phyloP scores from a whole-genome alignment of 2,329 filamentous ascomycete genomes.

The Rhexocercosporidium sp. region DNA sequence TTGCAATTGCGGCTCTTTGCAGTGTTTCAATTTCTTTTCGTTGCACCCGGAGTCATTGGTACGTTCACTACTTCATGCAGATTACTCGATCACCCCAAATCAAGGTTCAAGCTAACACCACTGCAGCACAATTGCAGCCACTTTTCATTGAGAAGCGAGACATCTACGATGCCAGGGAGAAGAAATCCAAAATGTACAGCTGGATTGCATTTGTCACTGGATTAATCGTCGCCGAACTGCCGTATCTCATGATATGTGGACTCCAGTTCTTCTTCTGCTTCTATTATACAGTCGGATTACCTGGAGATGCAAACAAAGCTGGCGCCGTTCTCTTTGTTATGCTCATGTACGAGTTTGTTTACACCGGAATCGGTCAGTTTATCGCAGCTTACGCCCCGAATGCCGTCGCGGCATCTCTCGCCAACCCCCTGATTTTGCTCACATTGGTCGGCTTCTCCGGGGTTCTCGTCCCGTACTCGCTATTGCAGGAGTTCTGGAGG shows the following conservation, averaged over 20 bases:
- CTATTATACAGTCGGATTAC: constrained; percentile 64
- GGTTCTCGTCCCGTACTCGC: constrained; percentile 73
- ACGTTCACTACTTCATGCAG: neutral
- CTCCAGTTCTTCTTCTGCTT: constrained; percentile 56
- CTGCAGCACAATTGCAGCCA: constrained; percentile 61
- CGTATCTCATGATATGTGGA: constrained; percentile 51
- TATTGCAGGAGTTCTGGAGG: constrained; percentile 42
- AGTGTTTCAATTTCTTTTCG: constrained; percentile 67
- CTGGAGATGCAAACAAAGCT: constrained; percentile 48
- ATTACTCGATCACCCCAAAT: no score
- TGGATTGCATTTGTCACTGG: constrained; percentile 64
- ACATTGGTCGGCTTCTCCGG: constrained; percentile 77
- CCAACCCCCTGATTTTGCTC: constrained; percentile 49
- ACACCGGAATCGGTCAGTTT: constrained; percentile 65
- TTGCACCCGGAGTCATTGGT: constrained; percentile 59
- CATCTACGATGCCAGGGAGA: constrained; percentile 63
- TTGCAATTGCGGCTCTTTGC: constrained; percentile 62
- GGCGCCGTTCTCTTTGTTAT: constrained; percentile 60
- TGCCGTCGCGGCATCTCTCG: constrained; percentile 61
- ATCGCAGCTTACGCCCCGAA: constrained; percentile 68
- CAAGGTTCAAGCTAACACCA: neutral
- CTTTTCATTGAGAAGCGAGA: constrained; percentile 61
- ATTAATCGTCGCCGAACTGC: constrained; percentile 53
- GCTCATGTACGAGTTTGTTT: constrained; percentile 64
- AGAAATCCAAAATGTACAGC: constrained; percentile 64